Evolutionary conservation across 805 yeast genomes (phyloP).

Genomic region (Starmera pachycereana): DNA sequence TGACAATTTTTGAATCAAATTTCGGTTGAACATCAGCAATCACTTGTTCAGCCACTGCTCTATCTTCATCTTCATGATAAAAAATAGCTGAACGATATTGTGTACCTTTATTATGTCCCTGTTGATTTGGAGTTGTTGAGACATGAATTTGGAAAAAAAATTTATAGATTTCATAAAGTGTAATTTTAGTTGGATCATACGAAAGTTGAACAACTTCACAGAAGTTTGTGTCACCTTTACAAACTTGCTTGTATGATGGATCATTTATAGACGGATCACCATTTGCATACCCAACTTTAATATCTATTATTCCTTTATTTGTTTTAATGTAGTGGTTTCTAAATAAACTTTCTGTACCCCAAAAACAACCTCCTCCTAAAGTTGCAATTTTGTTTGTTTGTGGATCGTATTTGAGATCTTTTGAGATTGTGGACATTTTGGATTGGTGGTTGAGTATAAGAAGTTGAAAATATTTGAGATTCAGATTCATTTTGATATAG

Average conservation of each 20-base stretch:
- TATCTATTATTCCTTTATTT: constrained; percentile 56
- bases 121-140: constrained; percentile 75
- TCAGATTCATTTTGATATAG: too few relatives aligned
- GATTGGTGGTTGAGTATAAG: neutral
- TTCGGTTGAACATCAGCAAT: constrained; percentile 51
- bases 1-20: constrained; percentile 62
- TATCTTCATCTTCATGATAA: constrained; percentile 40
- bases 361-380: constrained; percentile 64
- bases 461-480: too few relatives aligned
- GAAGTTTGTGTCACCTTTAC: constrained; percentile 59
- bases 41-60: constrained; percentile 32
- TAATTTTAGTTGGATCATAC: constrained; percentile 59
- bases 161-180: constrained; percentile 54
- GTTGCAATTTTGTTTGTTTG: constrained; percentile 44
- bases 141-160: constrained; percentile 91
- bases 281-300: constrained; percentile 86
- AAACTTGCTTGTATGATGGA: constrained; percentile 65
- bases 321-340: constrained; percentile 46
- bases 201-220: constrained; percentile 83
- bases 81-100: constrained; percentile 86
- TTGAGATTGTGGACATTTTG: constrained; percentile 21
- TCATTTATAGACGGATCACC: constrained; percentile 33
- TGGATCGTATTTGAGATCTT: constrained; percentile 29
- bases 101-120: constrained; percentile 84
- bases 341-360: constrained; percentile 86